phyloP scores from a whole-genome alignment of 768 basidiomycete species.

The Phylloporus sp. region DNA sequence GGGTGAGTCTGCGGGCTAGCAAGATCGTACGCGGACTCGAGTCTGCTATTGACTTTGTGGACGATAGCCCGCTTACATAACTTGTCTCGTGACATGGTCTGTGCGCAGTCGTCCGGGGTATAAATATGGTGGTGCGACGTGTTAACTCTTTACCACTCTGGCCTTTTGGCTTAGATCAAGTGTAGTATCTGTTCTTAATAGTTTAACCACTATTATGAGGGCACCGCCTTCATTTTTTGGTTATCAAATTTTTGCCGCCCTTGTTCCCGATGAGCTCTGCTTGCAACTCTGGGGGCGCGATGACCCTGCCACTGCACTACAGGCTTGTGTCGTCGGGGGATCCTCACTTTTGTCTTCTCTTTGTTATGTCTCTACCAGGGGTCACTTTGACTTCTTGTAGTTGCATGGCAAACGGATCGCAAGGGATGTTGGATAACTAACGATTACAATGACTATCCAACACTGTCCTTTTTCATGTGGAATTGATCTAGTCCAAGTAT shows the following conservation, averaged over 20 bases:
- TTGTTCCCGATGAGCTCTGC: slow-evolving; percentile 14
- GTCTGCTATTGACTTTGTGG: slow-evolving; percentile 41
- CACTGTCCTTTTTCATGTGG: slow-evolving; percentile 20
- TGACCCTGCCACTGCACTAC: slow-evolving; percentile 9
- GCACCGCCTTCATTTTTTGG: slow-evolving; percentile 52
- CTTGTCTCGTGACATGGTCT: neutral
- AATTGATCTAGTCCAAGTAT: slow-evolving; percentile 26
- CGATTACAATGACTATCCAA: slow-evolving; percentile 15
- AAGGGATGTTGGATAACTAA: neutral
- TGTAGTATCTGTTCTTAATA: slow-evolving; percentile 74
- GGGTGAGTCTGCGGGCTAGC: slow-evolving; percentile 33
- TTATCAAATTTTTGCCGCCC: slow-evolving; percentile 43
- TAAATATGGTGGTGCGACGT: neutral
- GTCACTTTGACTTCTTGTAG: neutral
- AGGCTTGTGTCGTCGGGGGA: slow-evolving; percentile 10
- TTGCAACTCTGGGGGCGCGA: slow-evolving; percentile 9
- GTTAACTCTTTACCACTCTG: slow-evolving; percentile 24
- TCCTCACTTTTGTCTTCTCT: neutral
- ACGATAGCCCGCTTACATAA: slow-evolving; percentile 20
- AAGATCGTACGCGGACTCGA: slow-evolving; percentile 37
- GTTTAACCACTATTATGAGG: slow-evolving; percentile 56
- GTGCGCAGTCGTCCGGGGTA: neutral
- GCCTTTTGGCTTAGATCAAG: slow-evolving; percentile 76
- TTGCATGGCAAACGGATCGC: slow-evolving; percentile 1
- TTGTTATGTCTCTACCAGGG: neutral